Base-by-base conservation (phyloP, 2,329 filamentous ascomycete genomes). In the Claviceps humidiphila region DNA sequence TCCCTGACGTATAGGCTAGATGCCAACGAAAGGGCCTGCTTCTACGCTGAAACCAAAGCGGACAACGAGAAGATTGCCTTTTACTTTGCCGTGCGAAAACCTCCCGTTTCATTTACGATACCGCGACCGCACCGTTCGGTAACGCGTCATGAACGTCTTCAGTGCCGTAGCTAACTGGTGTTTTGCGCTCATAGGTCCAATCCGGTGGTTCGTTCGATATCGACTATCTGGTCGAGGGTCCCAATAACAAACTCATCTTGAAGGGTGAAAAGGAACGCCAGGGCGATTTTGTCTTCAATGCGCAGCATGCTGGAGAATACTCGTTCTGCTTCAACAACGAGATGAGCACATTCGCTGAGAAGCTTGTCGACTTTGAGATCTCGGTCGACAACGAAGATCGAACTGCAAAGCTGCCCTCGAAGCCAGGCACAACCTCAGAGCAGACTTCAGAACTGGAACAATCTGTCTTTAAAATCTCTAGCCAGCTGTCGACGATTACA, bases 291-390 rank as follows among this genome's bases (percentile, higher is more conserved):
- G 93, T 98, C 57, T 98, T 98, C 70, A 95, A 90, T 0, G 93
- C 90, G 46, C 88, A 89, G 63, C 81, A 89, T 50, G 65, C 78
- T 6, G 93, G 93, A 58, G 91, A 97, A 64, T 96, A 97, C 73
- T 81, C 83, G 51, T 97, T 98, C 74, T 98, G 93, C 78, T 98
- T 98, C 76, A 87, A 90, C 72, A 98, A 98, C 65, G 86, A 93
- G 66, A 95, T 98, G 87, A 95, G 87, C 65, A 97, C 91, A 0
- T 96, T 95, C 66, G 85, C 90, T 50, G 93, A 98, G 72, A 98
- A 98, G 74, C 83, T 89, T 67, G 90, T 98, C 58, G 93, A 98
- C 69, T 96, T 98, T 64, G 93, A 98, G 73, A 95, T 98, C 65
- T 80, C 90, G 56, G 91, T 96, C 65, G 91, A 97, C 71, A 90